Conservation (phyloP, 129 eudicot genomes). For the Centella asiatica region DNA sequence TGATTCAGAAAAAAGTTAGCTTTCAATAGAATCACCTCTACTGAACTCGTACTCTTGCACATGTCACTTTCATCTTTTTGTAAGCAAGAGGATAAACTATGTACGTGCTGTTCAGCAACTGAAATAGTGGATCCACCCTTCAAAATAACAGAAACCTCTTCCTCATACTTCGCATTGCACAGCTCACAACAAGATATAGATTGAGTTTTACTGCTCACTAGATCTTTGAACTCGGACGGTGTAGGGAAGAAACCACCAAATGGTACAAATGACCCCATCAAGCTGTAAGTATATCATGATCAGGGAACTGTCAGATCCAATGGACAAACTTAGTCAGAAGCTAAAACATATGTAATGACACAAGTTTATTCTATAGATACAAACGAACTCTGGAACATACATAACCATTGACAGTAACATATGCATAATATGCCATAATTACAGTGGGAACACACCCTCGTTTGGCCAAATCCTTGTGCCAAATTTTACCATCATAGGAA, state of each 20-base stretch:
- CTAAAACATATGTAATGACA: slow-evolving; percentile 9
- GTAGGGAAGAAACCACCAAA: slow-evolving; percentile 85
- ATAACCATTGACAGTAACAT: not conserved
- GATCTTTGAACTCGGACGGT: slow-evolving; percentile 39
- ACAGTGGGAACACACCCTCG: not conserved
- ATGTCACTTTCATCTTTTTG: slow-evolving; percentile 37
- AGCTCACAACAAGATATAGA: slow-evolving; percentile 38
- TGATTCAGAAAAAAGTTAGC: not conserved
- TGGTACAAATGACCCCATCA: slow-evolving; percentile 96
- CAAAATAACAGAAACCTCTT: slow-evolving; percentile 42
- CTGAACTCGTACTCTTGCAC: slow-evolving; percentile 23
- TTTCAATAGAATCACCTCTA: slow-evolving; percentile 49
- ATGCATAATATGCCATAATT: not conserved
- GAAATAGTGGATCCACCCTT: slow-evolving; percentile 42
- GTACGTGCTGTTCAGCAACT: slow-evolving; percentile 37
- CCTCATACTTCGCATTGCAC: slow-evolving; percentile 71
- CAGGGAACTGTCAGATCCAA: slow-evolving; percentile 48
- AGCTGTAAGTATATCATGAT: slow-evolving; percentile 61
- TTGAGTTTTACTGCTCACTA: slow-evolving; percentile 23
- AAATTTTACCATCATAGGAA: not conserved
- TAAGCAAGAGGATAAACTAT: slow-evolving; percentile 54
- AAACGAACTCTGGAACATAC: not conserved
- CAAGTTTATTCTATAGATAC: not conserved
- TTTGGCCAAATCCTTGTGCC: not conserved
- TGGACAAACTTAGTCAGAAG: slow-evolving; percentile 24